These are phyloP conservation scores for Colletotrichum tanaceti DNA, from an alignment of 2,329 filamentous ascomycete genomes.

Conservation along the genomic window DNA sequence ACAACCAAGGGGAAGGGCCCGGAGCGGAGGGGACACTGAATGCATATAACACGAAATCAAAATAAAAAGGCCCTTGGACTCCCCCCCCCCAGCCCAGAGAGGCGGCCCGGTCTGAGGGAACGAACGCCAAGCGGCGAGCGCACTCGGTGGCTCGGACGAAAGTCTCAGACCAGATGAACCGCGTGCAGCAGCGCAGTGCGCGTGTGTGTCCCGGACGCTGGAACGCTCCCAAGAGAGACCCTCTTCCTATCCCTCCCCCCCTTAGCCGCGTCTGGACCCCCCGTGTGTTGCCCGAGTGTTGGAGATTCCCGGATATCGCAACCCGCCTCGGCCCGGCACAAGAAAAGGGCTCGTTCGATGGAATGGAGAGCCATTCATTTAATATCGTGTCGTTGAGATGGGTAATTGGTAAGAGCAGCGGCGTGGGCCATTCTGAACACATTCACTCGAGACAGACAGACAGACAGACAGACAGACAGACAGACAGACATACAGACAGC, in stretches of 20 bases:
- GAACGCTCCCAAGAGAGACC: not conserved
- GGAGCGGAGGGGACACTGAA: not conserved
- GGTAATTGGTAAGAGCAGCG: too few relatives aligned
- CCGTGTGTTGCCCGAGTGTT: not conserved
- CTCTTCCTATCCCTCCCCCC: not conserved
- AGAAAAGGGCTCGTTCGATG: not conserved
- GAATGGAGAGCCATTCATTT: not conserved
- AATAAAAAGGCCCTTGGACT: not conserved
- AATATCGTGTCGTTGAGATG: not conserved
- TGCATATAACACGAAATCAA: not conserved
- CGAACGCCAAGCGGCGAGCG: slow-evolving; percentile 19
- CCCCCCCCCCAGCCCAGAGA: not conserved
- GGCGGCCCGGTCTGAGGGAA: slow-evolving; percentile 3
- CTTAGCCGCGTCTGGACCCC: not conserved
- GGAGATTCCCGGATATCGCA: not conserved
- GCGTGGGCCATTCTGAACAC: not conserved
- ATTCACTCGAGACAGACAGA: too few relatives aligned
- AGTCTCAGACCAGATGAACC: slow-evolving; percentile 39
- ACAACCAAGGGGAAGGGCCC: not conserved
- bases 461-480: too few relatives aligned
- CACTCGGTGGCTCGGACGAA: slow-evolving; percentile 24
- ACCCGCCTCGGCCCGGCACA: not conserved
- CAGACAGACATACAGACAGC: too few relatives aligned
- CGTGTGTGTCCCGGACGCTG: not conserved
- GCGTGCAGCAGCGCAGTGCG: not conserved